These are phyloP conservation scores for Porodaedalea pini DNA, from an alignment of 1,284 basidiomycete genomes.

Conservation along the genomic window DNA sequence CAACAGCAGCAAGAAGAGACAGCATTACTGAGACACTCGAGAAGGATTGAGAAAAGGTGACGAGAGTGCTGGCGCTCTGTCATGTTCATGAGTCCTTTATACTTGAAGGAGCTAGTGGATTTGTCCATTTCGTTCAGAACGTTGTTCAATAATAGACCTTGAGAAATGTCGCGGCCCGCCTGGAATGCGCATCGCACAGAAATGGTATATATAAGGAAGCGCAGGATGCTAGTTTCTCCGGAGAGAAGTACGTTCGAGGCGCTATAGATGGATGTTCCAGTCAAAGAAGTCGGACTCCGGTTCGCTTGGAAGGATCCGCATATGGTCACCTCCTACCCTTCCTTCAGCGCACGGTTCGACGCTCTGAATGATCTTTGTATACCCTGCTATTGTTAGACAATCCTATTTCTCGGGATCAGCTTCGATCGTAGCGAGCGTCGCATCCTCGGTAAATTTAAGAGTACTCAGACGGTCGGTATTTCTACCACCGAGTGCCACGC, in stretches of 20 bases:
- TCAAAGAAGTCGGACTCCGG: too few relatives aligned
- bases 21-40: conserved; percentile 2
- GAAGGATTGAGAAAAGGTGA: not conserved
- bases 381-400: not conserved
- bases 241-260: not conserved
- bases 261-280: not conserved
- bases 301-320: not conserved
- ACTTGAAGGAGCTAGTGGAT: not conserved
- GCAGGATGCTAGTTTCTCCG: not conserved
- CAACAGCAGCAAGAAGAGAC: conserved; percentile 10
- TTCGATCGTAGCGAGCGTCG: not conserved
- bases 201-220: not conserved
- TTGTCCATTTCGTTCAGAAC: too few relatives aligned
- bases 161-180: not conserved
- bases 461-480: not conserved
- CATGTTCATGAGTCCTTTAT: not conserved
- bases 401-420: not conserved
- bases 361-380: not conserved
- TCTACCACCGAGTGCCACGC: not conserved
- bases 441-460: not conserved
- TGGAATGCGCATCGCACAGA: not conserved
- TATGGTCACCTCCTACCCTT: not conserved
- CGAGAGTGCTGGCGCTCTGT: not conserved
- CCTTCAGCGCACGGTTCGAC: not conserved
- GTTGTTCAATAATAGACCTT: not conserved